These are phyloP conservation scores for Phoma sp. DNA, from an alignment of 2,329 filamentous ascomycete species.

Conservation along the genomic window DNA sequence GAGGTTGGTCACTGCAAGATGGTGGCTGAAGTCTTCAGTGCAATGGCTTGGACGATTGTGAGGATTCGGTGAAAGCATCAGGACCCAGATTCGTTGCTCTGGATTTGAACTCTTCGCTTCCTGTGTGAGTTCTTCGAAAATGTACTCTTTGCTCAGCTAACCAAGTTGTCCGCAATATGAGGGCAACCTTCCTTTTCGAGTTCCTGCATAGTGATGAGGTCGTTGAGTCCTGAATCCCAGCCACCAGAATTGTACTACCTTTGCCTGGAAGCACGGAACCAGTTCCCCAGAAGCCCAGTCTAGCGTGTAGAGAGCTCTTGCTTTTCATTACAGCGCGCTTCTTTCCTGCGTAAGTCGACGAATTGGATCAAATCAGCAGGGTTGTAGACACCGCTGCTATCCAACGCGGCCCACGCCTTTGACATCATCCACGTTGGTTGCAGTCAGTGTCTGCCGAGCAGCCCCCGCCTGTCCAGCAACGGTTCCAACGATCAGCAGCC, in stretches of 20 bases:
- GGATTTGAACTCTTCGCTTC: no score
- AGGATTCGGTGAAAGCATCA: not conserved
- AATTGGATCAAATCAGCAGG: slow-evolving; percentile 1
- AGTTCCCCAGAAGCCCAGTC: slow-evolving; percentile 11
- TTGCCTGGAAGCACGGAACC: not conserved
- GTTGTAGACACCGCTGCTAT: slow-evolving; percentile 4
- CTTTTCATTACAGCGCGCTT: slow-evolving; percentile 9
- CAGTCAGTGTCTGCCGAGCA: slow-evolving; percentile 3
- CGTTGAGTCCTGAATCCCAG: slow-evolving; percentile 5
- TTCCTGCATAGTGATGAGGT: not conserved
- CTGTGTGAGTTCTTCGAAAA: no score
- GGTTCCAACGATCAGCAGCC: no score
- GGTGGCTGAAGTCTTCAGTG: not conserved
- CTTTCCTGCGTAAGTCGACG: not conserved
- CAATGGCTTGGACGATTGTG: not conserved
- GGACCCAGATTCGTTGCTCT: no score
- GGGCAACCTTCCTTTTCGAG: no score
- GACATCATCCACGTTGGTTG: slow-evolving; percentile 10
- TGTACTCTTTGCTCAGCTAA: no score
- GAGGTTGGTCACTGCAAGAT: not conserved
- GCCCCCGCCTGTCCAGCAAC: no score
- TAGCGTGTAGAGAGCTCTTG: slow-evolving; percentile 16
- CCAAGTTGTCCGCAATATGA: no score
- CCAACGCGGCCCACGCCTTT: slow-evolving; percentile 5
- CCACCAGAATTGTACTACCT: not conserved